Evolutionary conservation across 495 filamentous ascomycete genomes (phyloP), one percentile per base, ranked within the genome.

Genomic region (Neurospora sublineolata): DNA sequence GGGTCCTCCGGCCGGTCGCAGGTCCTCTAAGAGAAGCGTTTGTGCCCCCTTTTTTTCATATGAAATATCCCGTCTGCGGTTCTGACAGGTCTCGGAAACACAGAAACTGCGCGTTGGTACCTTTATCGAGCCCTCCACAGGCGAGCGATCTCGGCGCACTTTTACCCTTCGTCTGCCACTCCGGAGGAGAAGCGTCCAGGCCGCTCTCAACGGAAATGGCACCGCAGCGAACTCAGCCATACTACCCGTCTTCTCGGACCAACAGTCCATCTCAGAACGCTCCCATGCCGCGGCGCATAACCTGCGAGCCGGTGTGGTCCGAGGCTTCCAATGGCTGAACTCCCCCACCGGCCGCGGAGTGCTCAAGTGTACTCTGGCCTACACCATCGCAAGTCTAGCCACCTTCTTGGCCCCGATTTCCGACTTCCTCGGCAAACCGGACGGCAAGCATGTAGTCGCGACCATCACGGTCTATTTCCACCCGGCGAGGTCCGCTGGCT

Each of bases 381-480:
- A 98, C 82, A 82, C 97, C 7, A 78, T 98, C 23, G 95, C 92
- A 11, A 97, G 93, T 71, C 82, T 97, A 78, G 93, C 89, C 16
- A 98, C 95, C 1, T 97, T 94, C 75, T 89, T 92, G 73, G 87
- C 89, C 6, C 86, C 87, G 4, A 84, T 97, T 68, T 88, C 93
- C 4, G 82, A 83, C 3, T 83, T 91, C 71, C 83, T 99, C 41
- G 95, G 95, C 6, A 86, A 89, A 73, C 91, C 94, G 77, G 94
- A 98, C 84, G 93, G 94, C 30, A 99, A 99, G 79, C 95, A 98
- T 81, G 90, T 98, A 83, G 94, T 97, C 44, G 92, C 93, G 67
- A 96, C 94, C 3, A 87, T 97, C 68, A 93, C 92, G 23, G 94
- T 97, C 11, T 99, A 97, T 76, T 99, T 98, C 80, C 94, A 99